Conservation (phyloP, 1,284 basidiomycete genomes). For the Cutaneotrichosporon curvatum region DNA sequence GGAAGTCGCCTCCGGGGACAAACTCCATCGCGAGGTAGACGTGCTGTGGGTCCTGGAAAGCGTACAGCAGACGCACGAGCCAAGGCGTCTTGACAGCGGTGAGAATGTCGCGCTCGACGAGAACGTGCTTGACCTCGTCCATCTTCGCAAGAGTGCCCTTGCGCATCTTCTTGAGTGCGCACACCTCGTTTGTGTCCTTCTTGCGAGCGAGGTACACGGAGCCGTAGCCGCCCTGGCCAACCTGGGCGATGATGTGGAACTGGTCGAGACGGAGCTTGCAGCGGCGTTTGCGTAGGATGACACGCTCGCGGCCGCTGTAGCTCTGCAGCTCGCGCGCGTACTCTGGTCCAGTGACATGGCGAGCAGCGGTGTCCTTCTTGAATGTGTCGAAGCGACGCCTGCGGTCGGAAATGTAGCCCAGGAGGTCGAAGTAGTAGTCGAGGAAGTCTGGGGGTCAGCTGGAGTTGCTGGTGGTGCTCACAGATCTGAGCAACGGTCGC, state of each 20-base stretch:
- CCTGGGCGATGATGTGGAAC: conserved; percentile 90
- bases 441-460: conserved; percentile 63
- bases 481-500: conserved; percentile 93
- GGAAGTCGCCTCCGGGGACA: conserved; percentile 91
- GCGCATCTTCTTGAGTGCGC: conserved; percentile 91
- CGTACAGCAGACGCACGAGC: conserved; percentile 85
- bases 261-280: conserved; percentile 81
- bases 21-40: conserved; percentile 99
- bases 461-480: conserved; percentile 40
- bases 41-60: conserved; percentile 80
- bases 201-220: conserved; percentile 90
- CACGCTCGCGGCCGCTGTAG: conserved; percentile 85
- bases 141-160: conserved; percentile 90
- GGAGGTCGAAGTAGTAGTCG: conserved; percentile 87
- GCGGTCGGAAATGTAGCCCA: conserved; percentile 76
- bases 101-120: conserved; percentile 93
- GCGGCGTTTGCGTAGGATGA: conserved; percentile 75
- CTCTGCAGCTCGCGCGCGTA: conserved; percentile 76
- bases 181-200: conserved; percentile 83
- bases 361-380: conserved; percentile 68
- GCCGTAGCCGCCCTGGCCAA: conserved; percentile 94
- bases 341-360: conserved; percentile 56
- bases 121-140: conserved; percentile 87
- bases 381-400: conserved; percentile 75
- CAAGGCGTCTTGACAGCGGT: conserved; percentile 93